phyloP scores from a whole-genome alignment of 129 eudicot genomes.

The Saussurea involucrata region DNA sequence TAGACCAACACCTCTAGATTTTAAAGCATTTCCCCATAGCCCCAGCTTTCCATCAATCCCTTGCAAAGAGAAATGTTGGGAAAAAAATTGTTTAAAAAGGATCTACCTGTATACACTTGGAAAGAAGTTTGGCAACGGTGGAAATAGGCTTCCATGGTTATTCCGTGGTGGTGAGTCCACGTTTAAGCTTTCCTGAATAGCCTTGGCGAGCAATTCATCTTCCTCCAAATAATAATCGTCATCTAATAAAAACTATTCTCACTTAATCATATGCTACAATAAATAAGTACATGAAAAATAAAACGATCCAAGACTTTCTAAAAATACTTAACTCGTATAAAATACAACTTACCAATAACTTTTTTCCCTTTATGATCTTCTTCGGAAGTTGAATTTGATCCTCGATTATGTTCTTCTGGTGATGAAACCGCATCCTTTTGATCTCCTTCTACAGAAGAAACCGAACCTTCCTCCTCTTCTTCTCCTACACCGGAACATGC shows the following conservation, averaged over 20 bases:
- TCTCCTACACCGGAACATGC: conserved; percentile 61
- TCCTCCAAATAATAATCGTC: conserved; percentile 51
- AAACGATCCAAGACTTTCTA: background rate
- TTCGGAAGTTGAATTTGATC: conserved; percentile 17
- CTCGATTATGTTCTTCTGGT: conserved; percentile 47
- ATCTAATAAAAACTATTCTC: conserved; percentile 23
- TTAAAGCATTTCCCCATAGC: background rate
- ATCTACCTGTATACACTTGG: conserved; percentile 65
- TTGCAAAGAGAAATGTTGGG: background rate
- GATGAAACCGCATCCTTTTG: conserved; percentile 50
- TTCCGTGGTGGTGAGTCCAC: conserved; percentile 57
- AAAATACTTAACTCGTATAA: background rate
- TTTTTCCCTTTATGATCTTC: conserved; percentile 73
- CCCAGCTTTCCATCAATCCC: background rate
- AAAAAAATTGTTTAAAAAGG: background rate
- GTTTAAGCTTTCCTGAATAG: conserved; percentile 81
- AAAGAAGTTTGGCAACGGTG: conserved; percentile 50
- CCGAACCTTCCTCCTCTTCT: conserved; percentile 36
- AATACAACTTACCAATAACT: conserved; percentile 59
- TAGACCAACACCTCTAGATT: background rate
- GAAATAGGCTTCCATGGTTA: conserved; percentile 57
- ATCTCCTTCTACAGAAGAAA: conserved; percentile 65
- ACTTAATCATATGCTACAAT: conserved; percentile 3
- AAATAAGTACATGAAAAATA: background rate
- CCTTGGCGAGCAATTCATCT: conserved; percentile 86